Conservation (phyloP, 106 monocot species). For the Allium cepa region DNA sequence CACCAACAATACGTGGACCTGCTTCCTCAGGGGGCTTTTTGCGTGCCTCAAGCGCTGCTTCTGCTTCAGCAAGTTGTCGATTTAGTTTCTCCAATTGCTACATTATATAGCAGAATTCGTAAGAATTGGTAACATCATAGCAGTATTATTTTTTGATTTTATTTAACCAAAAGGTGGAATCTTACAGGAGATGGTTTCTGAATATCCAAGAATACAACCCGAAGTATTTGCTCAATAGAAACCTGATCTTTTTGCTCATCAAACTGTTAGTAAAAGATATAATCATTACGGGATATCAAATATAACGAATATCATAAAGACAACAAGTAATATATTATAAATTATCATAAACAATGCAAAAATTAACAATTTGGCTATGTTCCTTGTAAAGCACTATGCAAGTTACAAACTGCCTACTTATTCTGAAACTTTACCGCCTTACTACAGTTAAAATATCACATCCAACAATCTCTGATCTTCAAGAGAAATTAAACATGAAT, state of each 20-base stretch:
- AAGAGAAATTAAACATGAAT: background rate
- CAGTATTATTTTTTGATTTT: background rate
- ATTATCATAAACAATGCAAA: background rate
- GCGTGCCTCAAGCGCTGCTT: slow-evolving; percentile 67
- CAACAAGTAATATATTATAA: background rate
- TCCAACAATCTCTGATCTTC: background rate
- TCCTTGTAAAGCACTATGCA: background rate
- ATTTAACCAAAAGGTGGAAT: background rate
- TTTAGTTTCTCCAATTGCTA: slow-evolving; percentile 80
- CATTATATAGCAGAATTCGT: background rate
- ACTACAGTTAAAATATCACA: too few species aligned
- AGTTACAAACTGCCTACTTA: background rate
- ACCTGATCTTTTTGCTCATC: slow-evolving; percentile 76
- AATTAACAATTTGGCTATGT: too few species aligned
- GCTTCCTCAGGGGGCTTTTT: slow-evolving; percentile 69
- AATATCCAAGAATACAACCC: slow-evolving; percentile 48
- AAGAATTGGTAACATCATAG: slow-evolving; percentile 1
- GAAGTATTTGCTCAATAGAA: slow-evolving; percentile 63
- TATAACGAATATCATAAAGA: too few species aligned
- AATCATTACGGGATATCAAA: background rate
- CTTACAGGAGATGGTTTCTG: slow-evolving; percentile 51
- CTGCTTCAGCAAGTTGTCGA: slow-evolving; percentile 63
- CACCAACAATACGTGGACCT: slow-evolving; percentile 52
- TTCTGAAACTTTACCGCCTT: too few species aligned
- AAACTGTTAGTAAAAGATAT: slow-evolving; percentile 36